These are phyloP conservation scores for Trypanosoma melophagium DNA, from an alignment of 208 protist genomes.

Conservation along the genomic window DNA sequence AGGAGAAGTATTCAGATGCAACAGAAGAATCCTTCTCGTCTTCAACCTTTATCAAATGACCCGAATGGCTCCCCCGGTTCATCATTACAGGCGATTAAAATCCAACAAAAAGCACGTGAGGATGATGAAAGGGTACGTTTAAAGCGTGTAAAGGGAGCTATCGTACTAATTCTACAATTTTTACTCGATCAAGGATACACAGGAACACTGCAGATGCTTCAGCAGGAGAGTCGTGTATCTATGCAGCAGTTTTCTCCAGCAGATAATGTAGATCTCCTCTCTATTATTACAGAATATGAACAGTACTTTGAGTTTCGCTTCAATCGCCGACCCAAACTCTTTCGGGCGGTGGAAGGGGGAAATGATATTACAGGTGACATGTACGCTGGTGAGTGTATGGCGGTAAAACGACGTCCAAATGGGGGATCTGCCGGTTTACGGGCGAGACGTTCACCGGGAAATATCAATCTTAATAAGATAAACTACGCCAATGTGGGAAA, in stretches of 20 bases:
- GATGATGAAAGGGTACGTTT: slow-evolving; percentile 73
- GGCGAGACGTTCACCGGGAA: slow-evolving; percentile 18
- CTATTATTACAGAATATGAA: slow-evolving; percentile 82
- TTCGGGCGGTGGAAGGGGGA: slow-evolving; percentile 40
- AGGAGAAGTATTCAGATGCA: slow-evolving; percentile 1
- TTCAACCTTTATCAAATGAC: slow-evolving; percentile 79
- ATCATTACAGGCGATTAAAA: slow-evolving; percentile 75
- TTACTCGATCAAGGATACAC: slow-evolving; percentile 85
- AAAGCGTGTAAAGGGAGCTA: slow-evolving; percentile 69
- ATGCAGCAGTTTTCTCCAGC: slow-evolving; percentile 68
- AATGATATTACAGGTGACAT: slow-evolving; percentile 16
- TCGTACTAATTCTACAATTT: slow-evolving; percentile 85
- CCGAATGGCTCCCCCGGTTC: slow-evolving; percentile 55
- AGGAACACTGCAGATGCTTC: slow-evolving; percentile 64
- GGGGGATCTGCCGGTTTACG: not conserved
- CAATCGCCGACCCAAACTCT: slow-evolving; percentile 80
- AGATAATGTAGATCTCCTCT: slow-evolving; percentile 90
- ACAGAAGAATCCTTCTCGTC: slow-evolving; percentile 17
- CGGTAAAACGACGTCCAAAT: slow-evolving; percentile 14
- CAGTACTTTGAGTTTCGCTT: slow-evolving; percentile 88
- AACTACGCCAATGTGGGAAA: slow-evolving; percentile 17
- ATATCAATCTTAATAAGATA: slow-evolving; percentile 30
- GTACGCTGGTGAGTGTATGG: slow-evolving; percentile 32
- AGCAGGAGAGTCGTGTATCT: slow-evolving; percentile 79
- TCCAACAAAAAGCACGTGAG: slow-evolving; percentile 77